These are phyloP conservation scores for Termitomyces sp. DNA, from an alignment of 768 basidiomycete genomes.

Conservation along the genomic window DNA sequence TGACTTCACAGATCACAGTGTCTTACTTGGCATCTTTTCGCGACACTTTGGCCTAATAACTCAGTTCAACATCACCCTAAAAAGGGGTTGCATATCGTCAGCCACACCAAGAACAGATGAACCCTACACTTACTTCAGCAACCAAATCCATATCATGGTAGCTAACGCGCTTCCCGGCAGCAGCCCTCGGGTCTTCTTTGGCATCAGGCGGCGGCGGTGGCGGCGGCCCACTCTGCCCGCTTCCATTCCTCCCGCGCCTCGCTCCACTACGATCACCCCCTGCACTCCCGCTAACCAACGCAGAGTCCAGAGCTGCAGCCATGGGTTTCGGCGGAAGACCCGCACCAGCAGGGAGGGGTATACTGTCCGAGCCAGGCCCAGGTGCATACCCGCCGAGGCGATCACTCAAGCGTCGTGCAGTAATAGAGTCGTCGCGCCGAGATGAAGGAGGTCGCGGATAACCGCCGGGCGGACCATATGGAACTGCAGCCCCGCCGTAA, in stretches of 20 bases:
- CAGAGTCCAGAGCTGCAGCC: conserved; percentile 44
- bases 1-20: background rate
- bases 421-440: conserved; percentile 55
- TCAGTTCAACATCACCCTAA: conserved; percentile 58
- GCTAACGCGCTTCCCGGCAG: conserved; percentile 83
- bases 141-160: conserved; percentile 96
- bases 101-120: background rate
- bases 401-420: conserved; percentile 66
- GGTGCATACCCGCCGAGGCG: conserved; percentile 75
- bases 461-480: conserved; percentile 29
- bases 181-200: conserved; percentile 89
- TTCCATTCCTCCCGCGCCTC: conserved; percentile 28
- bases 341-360: conserved; percentile 53
- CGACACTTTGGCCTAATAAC: conserved; percentile 26
- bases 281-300: conserved; percentile 46
- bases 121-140: conserved; percentile 48
- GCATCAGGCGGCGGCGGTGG: conserved; percentile 84
- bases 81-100: conserved; percentile 8
- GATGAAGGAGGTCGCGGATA: conserved; percentile 33
- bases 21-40: background rate
- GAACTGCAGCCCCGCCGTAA: conserved; percentile 30
- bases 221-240: conserved; percentile 39
- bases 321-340: conserved; percentile 79
- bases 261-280: conserved; percentile 31
- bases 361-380: conserved; percentile 24